Base-by-base conservation (phyloP, 192 early-diverging fungal species). In the Backusella morwellensis region DNA sequence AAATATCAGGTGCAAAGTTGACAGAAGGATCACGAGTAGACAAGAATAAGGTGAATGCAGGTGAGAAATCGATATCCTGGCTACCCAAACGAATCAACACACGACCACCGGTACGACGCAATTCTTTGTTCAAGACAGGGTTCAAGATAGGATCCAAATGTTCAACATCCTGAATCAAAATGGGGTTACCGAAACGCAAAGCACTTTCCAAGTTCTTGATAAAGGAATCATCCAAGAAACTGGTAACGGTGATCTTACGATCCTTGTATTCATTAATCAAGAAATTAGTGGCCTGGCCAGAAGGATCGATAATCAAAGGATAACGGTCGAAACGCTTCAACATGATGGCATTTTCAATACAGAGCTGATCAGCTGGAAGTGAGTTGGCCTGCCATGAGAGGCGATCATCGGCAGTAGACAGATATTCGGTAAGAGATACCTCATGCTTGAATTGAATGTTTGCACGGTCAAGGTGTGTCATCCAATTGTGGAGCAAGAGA, bases 61-160 rank as follows among this genome's bases (percentile, higher is more conserved):
- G 98, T 38, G 97, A 99, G 82, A 99, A 99, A 88, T 99, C 98
- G 68, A 99, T 97, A 74, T 99, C 98, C 78, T 98, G 95, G 70
- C 90, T 89, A 56, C 98, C 98, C n/a, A 99, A 90, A 26, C 95
- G 91, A 67, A 98, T 95, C 66, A 99, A 85, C 21, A 95, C 94
- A 77, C 98, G 95, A 40, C 97, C 97, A 70, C 98, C 98, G 35
- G 97, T 97, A 66, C 95, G 91, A 40, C 97, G 91, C 63, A 99
- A 84, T 86, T 99, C 97, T 78, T 93, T 96, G 87, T 99, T 99
- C 40, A 99, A 88, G 32, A 99, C 94, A 5, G 98, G 90, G 85
- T 99, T 99, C 78, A 99, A 87, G 70, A 99, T 97, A 14, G 98
- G 95, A 86, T 99, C 97, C 9, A 98, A 80, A 80, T 97, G 90